Base-by-base conservation (phyloP, 169 alveolate species). In the Plasmodium sp. region DNA sequence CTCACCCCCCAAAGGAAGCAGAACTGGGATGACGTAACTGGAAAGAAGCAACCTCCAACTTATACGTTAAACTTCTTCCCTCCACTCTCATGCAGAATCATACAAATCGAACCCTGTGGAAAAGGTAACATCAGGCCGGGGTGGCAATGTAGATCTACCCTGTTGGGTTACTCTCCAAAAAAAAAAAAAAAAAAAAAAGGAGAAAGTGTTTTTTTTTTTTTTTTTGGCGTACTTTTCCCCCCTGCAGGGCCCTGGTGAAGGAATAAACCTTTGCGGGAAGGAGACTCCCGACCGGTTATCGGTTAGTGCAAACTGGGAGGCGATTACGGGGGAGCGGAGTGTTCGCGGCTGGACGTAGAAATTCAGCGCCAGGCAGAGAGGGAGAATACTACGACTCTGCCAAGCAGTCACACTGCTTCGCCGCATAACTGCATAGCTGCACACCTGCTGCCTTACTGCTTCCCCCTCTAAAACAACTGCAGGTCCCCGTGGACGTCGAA, bases 251-350 rank as follows among this genome's bases (percentile, higher is more conserved):
- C 34, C 56, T 34, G 54, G 14, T 51, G 80, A 43, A 16, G 93
- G 93, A 41, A 85, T 85, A 74, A 51, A 85, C 62, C 71, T 85
- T 9, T 85, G 93, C 22, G 93, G 93, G 73, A 9, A 75, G 67
- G 48, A 74, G 62, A 33, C 58, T 36, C 84, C 93, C 5, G 93
- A 85, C 31, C 62, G 85, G n/a, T 43, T 85, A 67, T 85, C 93
- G 75, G 93, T 85, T 34, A 51, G 36, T n/a, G 34, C 51, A 43
- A 72, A 72, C 33, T 71, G 18, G 77, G 22, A 31, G 33, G 7
- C 36, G 43, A 34, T 12, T 34, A 82, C 2, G 7, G 72, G 9
- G 12, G 75, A 82, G 39, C 14, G 75, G 34, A 18, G 33, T 18
- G 18, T 62, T 18, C 10, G 34, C 27, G 14, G 36, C 27, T 62